These are phyloP conservation scores for Ophiostoma tasmaniense DNA, from an alignment of 2,329 filamentous ascomycete species.

Conservation along the genomic window DNA sequence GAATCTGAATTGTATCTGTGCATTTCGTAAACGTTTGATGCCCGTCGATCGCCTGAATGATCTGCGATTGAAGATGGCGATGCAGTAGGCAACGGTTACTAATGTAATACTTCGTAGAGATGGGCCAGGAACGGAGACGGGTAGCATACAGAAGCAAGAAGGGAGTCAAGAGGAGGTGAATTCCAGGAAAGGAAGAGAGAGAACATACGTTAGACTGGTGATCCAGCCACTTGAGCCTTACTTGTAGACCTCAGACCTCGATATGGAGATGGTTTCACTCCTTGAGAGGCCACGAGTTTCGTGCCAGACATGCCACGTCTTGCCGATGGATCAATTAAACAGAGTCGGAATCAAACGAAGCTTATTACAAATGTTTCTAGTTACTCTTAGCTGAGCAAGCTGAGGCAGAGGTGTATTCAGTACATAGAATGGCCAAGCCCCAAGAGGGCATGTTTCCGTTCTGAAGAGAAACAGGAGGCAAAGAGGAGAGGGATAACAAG, in stretches of 20 bases:
- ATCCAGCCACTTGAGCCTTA: background rate
- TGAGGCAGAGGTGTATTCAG: background rate
- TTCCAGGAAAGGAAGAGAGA: background rate
- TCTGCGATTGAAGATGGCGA: background rate
- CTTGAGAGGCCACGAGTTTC: background rate
- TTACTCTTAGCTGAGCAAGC: background rate
- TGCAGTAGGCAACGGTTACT: background rate
- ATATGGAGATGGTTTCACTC: background rate
- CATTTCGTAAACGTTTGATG: no score
- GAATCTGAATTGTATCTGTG: no score
- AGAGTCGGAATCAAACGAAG: background rate
- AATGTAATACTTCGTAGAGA: background rate
- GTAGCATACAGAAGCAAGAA: no score
- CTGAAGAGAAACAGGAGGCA: background rate
- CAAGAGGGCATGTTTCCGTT: constrained; percentile 3
- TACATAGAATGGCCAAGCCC: background rate
- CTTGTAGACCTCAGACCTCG: no score
- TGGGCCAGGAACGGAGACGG: no score
- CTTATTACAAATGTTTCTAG: background rate
- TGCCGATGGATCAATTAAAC: background rate
- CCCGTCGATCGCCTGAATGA: background rate
- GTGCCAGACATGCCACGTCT: background rate
- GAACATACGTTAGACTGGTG: background rate
- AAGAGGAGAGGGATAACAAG: background rate
- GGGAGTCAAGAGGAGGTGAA: background rate